Evolutionary conservation across 768 basidiomycete genomes (phyloP), one percentile per base, ranked within the genome.

Genomic region (Coprinopsis cinerea): DNA sequence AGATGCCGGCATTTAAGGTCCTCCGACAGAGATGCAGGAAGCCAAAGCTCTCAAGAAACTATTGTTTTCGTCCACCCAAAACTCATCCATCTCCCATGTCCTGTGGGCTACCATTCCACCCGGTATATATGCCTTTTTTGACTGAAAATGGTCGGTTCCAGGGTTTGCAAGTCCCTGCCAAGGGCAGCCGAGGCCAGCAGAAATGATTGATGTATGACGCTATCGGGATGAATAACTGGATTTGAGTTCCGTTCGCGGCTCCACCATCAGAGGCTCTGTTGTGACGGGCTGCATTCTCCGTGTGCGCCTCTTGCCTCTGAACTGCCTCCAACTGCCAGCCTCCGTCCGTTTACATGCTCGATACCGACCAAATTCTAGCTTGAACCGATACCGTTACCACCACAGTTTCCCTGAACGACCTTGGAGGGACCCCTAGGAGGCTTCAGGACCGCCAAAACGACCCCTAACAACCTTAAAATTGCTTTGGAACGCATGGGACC

Each of bases 281-380:
- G 41, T 20, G 23, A 43, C 44, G 44, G 44, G 9, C 27, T 28
- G 27, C 28, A 45, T 28, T 32, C 9, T 27, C 44, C 44, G 44
- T 39, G n/a, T n/a, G n/a, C 36, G 36, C 24, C 24, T 10, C 28
- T 30, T 30, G 27, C 42, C 32, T 30, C 20, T 32, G 41, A 43
- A 43, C 44, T 9, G 25, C 44, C 44, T 30, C 44, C 27, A n/a
- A 28, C 44, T 45, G 44, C 44, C 44, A 45, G 44, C 44, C 44
- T 45, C 44, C 44, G 32, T 15, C 44, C 28, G 10, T 20, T 7
- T 11, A 17, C 9, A 20, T 13, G n/a, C n/a, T 14, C 37, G 18
- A 20, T 20, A 39, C 6, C 9, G 37, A 39, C 37, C 37, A 20
- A 7, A 14, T 7, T 20, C 18, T 39, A 9, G 30, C 15, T 15